These are phyloP conservation scores for Umbelopsis vinacea DNA, from an alignment of 192 early-diverging fungal genomes.

Conservation along the genomic window DNA sequence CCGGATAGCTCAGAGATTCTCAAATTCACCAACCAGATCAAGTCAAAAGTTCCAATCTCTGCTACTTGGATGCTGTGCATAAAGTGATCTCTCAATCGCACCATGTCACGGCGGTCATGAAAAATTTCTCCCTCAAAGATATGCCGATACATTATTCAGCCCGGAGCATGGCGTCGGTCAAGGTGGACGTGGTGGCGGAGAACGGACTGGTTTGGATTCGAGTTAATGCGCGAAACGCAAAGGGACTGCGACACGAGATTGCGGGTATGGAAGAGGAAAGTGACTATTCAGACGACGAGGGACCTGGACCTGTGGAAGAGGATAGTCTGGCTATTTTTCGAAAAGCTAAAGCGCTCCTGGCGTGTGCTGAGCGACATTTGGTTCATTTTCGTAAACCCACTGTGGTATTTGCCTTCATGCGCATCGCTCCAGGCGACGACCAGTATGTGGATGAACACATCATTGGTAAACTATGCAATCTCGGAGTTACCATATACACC, in stretches of 20 bases:
- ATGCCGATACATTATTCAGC: constrained; percentile 20
- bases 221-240: constrained; percentile 54
- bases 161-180: constrained; percentile 37
- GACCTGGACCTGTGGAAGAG: constrained; percentile 3
- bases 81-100: constrained; percentile 18
- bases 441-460: constrained; percentile 35
- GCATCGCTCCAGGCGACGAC: constrained; percentile 30
- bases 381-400: constrained; percentile 36
- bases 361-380: constrained; percentile 31
- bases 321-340: constrained; percentile 34
- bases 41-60: constrained; percentile 38
- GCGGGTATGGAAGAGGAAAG: constrained; percentile 47
- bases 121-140: constrained; percentile 22
- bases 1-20: background rate
- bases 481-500: constrained; percentile 33
- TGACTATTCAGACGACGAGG: constrained; percentile 24
- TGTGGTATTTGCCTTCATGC: constrained; percentile 44
- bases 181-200: constrained; percentile 54
- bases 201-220: constrained; percentile 52
- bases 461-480: constrained; percentile 22
- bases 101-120: background rate
- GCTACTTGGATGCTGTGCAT: constrained; percentile 42
- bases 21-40: constrained; percentile 8
- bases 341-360: constrained; percentile 30
- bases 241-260: constrained; percentile 51